Evolutionary conservation across 306 rosid species (phyloP).

Genomic region (Vigna angularis): DNA sequence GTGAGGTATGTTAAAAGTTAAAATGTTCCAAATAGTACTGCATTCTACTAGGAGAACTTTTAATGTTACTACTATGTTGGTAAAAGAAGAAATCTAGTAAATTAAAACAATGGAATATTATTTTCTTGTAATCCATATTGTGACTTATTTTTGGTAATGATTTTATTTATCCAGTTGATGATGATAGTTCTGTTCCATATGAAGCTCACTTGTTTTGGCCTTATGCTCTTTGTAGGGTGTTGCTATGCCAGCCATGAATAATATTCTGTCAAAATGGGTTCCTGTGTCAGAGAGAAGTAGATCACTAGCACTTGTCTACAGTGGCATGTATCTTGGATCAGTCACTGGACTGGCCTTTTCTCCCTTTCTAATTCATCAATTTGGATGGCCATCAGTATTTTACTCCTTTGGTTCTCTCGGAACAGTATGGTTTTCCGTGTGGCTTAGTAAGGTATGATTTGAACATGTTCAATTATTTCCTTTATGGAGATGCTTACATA

Average conservation of each 20-base stretch:
- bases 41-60: constrained; percentile 34
- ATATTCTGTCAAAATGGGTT: constrained; percentile 94
- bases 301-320: constrained; percentile 91
- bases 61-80: constrained; percentile 15
- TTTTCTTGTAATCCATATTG: constrained; percentile 30
- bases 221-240: constrained; percentile 67
- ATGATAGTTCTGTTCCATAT: not conserved
- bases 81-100: not conserved
- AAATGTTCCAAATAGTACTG: constrained; percentile 6
- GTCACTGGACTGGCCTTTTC: constrained; percentile 98
- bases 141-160: constrained; percentile 31
- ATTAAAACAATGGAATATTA: constrained; percentile 27
- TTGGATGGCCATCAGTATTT: constrained; percentile 98
- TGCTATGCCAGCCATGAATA: constrained; percentile 99
- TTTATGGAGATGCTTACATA: not conserved
- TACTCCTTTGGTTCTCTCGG: constrained; percentile 97
- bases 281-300: constrained; percentile 98
- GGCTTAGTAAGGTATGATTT: constrained; percentile 81
- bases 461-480: constrained; percentile 25
- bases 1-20: constrained; percentile 69
- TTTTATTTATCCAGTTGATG: constrained; percentile 30
- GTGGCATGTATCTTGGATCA: constrained; percentile 99
- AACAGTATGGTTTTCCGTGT: constrained; percentile 79
- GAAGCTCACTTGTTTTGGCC: constrained; percentile 44
- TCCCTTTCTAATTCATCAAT: constrained; percentile 85